Evolutionary conservation across 306 rosid species (phyloP).

Genomic region (Clitoria ternatea): DNA sequence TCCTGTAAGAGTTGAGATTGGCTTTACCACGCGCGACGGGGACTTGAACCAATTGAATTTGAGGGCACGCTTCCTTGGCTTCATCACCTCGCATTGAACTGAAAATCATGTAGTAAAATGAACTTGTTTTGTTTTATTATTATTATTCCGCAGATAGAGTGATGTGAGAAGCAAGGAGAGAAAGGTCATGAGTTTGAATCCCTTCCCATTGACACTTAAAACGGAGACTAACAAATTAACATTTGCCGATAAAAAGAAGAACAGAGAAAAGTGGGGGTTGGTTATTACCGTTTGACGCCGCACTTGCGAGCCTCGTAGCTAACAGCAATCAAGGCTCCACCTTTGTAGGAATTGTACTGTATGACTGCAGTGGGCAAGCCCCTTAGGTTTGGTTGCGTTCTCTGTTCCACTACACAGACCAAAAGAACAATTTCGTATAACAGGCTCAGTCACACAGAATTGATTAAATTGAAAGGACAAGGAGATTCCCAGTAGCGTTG

Average conservation of each 20-base stretch:
- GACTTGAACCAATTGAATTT: conserved; percentile 80
- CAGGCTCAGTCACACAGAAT: too few species aligned
- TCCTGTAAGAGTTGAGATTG: conserved; percentile 70
- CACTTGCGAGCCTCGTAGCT: conserved; percentile 86
- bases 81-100: conserved; percentile 97
- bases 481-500: not conserved
- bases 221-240: too few species aligned
- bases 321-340: conserved; percentile 91
- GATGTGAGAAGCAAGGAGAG: not conserved
- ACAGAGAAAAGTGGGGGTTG: not conserved
- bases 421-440: not conserved
- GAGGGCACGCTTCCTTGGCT: conserved; percentile 77
- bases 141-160: not conserved
- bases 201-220: too few species aligned
- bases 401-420: conserved; percentile 67
- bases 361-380: conserved; percentile 86
- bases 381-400: conserved; percentile 75
- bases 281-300: conserved; percentile 79
- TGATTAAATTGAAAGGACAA: not conserved
- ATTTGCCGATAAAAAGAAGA: too few species aligned
- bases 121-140: too few species aligned
- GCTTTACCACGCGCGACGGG: conserved; percentile 97
- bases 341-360: conserved; percentile 88
- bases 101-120: not conserved
- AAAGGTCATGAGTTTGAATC: too few species aligned